Base-by-base conservation (phyloP, 2,329 filamentous ascomycete genomes). In the Botrytis deweyae region DNA sequence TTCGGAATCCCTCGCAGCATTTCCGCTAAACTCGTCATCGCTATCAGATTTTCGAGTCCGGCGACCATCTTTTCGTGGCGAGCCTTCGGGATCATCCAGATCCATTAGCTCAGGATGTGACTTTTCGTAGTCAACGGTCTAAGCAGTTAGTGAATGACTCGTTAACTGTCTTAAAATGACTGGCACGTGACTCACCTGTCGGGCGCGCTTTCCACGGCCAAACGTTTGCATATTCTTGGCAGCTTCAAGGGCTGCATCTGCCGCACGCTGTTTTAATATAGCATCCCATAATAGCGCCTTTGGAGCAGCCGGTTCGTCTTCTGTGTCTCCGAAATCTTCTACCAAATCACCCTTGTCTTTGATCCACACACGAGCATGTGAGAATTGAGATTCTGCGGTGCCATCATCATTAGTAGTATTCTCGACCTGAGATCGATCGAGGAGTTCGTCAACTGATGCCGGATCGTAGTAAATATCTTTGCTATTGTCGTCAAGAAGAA, bases 311-410 rank as follows among this genome's bases (percentile, higher is more conserved):
- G 87, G 84, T 10, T 88, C 87, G 40, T 88, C 85, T 3, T 86
- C 84, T 38, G 80, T 76, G 59, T 86, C 85, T 63, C 88, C 85
- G 36, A 92, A 81, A 38, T 89, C 87, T 29, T 92, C 91, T 67
- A 91, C 87, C 9, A 97, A 85, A 0, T 86, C 85, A 12, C 88
- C 89, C 77, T 90, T 89, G 52, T 97, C 92, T 78, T 97, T 97
- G 6, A 92, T 92, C 96, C 96, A 99, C 2, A 99, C 92, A 63
- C 93, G 89, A 58, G 95, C 95, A 82, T 96, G 93, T 7, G 92
- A 93, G 81, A 98, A 99, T 73, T 95, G 92, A 0, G 90, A 91
- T 80, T 97, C 93, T 0, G 90, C 89, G 0, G 87, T 85, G 36
- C 85, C 83, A 67, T 94, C 90, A 3, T 90, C 87, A 16, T 88